These are phyloP conservation scores for Cardamine chenopodiifolia DNA, from an alignment of 345 rosid genomes.

Conservation along the genomic window DNA sequence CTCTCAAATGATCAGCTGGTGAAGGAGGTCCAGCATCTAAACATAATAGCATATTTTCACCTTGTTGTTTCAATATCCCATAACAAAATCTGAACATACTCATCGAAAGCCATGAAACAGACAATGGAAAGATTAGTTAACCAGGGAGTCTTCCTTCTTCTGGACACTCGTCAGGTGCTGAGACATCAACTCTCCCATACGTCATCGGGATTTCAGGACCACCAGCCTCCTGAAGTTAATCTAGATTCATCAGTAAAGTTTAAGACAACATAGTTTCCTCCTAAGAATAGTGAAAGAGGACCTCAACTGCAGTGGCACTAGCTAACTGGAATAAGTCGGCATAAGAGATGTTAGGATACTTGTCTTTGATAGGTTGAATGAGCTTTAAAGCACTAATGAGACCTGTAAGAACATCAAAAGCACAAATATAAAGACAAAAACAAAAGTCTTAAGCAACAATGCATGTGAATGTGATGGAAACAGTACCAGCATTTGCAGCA, in stretches of 20 bases:
- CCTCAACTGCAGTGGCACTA: slow-evolving; percentile 94
- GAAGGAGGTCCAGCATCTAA: slow-evolving; percentile 91
- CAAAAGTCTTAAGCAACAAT: neutral
- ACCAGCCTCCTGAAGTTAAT: slow-evolving; percentile 74
- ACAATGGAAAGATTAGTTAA: slow-evolving; percentile 46
- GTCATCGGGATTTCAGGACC: slow-evolving; percentile 93
- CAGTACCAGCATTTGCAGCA: slow-evolving; percentile 90
- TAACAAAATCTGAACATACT: slow-evolving; percentile 1
- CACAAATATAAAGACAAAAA: slow-evolving; percentile 13
- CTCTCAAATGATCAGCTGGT: slow-evolving; percentile 81
- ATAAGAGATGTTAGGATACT: slow-evolving; percentile 71
- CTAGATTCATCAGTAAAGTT: slow-evolving; percentile 29
- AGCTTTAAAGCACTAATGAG: slow-evolving; percentile 82
- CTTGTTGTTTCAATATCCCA: neutral
- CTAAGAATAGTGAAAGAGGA: slow-evolving; percentile 31
- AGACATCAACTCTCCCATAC: slow-evolving; percentile 88
- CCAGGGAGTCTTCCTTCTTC: slow-evolving; percentile 99
- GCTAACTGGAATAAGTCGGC: slow-evolving; percentile 98
- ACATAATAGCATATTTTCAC: slow-evolving; percentile 17
- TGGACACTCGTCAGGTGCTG: slow-evolving; percentile 77
- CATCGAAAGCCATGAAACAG: slow-evolving; percentile 34
- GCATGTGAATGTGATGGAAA: neutral
- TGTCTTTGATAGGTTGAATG: slow-evolving; percentile 79
- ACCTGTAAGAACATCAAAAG: slow-evolving; percentile 53
- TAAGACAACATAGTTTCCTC: slow-evolving; percentile 3